Conservation (phyloP, 768 basidiomycete species). For the Boletales sp. region DNA sequence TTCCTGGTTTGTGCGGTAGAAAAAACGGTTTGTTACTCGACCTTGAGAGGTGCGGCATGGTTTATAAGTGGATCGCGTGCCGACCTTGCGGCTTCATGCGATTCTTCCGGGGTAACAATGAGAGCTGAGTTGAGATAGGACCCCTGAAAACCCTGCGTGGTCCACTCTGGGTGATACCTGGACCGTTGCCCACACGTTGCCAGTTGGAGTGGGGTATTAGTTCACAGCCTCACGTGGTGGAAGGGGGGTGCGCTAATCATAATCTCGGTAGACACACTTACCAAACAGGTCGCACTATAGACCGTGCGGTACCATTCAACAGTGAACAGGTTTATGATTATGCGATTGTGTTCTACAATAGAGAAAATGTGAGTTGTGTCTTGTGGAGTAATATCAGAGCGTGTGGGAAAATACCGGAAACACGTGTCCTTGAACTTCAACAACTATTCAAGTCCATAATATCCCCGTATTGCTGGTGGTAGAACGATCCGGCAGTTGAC, state of each 20-base stretch:
- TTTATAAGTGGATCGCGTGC: slow-evolving; percentile 28
- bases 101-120: slow-evolving; percentile 26
- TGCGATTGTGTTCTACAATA: not conserved
- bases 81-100: slow-evolving; percentile 21
- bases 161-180: slow-evolving; percentile 1
- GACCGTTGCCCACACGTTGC: slow-evolving; percentile 15
- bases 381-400: not conserved
- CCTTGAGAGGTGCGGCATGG: slow-evolving; percentile 10
- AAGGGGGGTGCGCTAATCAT: slow-evolving; percentile 3
- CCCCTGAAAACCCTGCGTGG: slow-evolving; percentile 18
- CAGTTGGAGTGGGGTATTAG: not conserved
- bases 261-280: slow-evolving; percentile 1
- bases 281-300: slow-evolving; percentile 3
- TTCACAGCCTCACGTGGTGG: slow-evolving; percentile 18
- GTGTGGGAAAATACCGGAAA: not conserved
- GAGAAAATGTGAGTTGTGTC: not conserved
- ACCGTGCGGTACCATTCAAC: not conserved
- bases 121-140: slow-evolving; percentile 8
- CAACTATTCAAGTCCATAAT: not conserved
- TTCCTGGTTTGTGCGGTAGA: slow-evolving; percentile 7
- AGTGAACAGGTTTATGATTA: not conserved
- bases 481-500: not conserved
- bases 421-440: not conserved
- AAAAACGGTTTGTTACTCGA: slow-evolving; percentile 14
- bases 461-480: not conserved